Evolutionary conservation across 2,329 filamentous ascomycete species (phyloP).

Genomic region (Apiospora sp.): DNA sequence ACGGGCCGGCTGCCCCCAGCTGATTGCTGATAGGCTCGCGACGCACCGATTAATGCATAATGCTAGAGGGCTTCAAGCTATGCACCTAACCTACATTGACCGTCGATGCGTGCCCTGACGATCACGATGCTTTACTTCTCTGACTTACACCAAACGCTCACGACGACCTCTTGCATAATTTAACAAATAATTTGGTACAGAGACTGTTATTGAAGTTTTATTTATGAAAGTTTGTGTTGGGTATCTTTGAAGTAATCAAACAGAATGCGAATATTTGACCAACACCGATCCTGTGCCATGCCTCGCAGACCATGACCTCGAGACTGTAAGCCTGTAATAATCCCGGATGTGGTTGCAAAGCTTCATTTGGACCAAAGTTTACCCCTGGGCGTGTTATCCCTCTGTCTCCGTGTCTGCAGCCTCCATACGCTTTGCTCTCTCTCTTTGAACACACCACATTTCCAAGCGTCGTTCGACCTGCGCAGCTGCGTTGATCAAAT

Average conservation of each 20-base stretch:
- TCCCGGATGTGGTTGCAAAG: not conserved
- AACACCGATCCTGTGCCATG: not conserved
- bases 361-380: not conserved
- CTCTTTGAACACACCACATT: constrained; percentile 42
- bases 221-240: not conserved
- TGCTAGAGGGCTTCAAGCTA: constrained; percentile 8
- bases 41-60: not conserved
- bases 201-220: not conserved
- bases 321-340: not conserved
- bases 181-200: not conserved
- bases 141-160: not conserved
- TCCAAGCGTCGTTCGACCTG: constrained; percentile 48
- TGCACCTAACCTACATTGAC: not conserved
- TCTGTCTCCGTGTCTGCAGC: constrained; percentile 16
- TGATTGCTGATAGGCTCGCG: not conserved
- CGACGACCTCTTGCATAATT: not conserved
- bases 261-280: not conserved
- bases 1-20: not conserved
- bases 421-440: constrained; percentile 36
- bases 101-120: not conserved
- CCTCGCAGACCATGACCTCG: not conserved
- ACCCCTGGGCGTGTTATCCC: not conserved
- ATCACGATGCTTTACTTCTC: not conserved
- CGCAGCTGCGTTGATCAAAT: constrained; percentile 45
- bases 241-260: not conserved